These are phyloP conservation scores for Pelargonium myrrhifolium DNA, from an alignment of 441 rosid genomes.

Conservation along the genomic window DNA sequence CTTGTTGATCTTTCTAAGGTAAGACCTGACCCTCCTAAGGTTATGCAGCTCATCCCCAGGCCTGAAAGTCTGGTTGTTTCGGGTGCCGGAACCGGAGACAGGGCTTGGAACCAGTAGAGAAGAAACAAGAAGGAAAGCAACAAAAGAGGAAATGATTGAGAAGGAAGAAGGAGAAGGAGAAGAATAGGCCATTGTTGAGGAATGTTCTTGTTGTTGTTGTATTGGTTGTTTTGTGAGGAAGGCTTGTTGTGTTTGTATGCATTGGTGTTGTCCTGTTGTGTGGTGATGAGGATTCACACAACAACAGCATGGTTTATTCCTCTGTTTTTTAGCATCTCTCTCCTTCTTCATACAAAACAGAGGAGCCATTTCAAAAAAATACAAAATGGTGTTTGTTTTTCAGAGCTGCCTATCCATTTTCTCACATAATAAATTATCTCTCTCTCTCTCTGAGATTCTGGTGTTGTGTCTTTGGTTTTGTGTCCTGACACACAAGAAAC, in stretches of 20 bases:
- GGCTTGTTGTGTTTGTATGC: conserved; percentile 34
- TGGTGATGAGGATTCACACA: background rate
- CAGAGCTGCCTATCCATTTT: conserved; percentile 26
- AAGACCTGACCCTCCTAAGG: conserved; percentile 34
- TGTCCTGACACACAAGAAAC: conserved; percentile 35
- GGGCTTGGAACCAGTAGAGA: conserved; percentile 23
- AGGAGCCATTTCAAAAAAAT: conserved; percentile 18
- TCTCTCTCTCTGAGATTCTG: conserved; percentile 25
- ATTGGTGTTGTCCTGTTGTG: conserved; percentile 45
- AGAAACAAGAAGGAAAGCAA: conserved; percentile 40
- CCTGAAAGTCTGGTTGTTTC: conserved; percentile 45
- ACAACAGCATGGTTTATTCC: conserved; percentile 27
- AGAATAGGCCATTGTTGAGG: conserved; percentile 34
- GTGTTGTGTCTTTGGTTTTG: conserved; percentile 24
- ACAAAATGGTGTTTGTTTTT: conserved; percentile 12
- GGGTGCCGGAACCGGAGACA: conserved; percentile 26
- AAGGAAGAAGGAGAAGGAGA: conserved; percentile 20
- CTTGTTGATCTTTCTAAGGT: conserved; percentile 50
- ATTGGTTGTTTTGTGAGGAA: conserved; percentile 27
- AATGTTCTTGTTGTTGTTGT: conserved; percentile 26
- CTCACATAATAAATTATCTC: conserved; percentile 20
- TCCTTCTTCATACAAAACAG: conserved; percentile 41
- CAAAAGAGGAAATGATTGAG: conserved; percentile 26
- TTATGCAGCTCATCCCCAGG: conserved; percentile 35
- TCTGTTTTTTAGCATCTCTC: conserved; percentile 31